These are phyloP conservation scores for Colletotrichum sp. DNA, from an alignment of 2,329 filamentous ascomycete species.

Conservation along the genomic window DNA sequence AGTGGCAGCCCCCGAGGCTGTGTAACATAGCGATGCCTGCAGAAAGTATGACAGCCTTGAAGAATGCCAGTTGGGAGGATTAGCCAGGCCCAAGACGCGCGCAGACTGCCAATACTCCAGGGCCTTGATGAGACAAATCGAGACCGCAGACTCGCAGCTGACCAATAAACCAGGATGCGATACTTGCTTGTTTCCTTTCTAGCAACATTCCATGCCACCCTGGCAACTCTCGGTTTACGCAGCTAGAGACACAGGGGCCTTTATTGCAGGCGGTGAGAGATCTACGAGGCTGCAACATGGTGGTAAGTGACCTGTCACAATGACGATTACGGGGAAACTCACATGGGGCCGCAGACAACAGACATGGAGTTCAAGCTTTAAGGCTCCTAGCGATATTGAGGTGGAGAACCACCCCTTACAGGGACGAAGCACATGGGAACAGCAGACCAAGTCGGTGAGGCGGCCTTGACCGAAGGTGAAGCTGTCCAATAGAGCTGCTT, in stretches of 20 bases:
- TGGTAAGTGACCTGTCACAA: slow-evolving; percentile 17
- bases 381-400: slow-evolving; percentile 15
- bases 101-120: neutral
- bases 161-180: neutral
- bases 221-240: neutral
- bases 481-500: neutral
- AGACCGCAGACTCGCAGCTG: neutral
- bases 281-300: slow-evolving; percentile 10
- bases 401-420: slow-evolving; percentile 2
- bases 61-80: neutral
- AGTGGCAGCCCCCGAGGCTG: neutral
- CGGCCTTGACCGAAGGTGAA: slow-evolving; percentile 7
- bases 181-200: neutral
- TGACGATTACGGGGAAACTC: neutral
- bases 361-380: slow-evolving; percentile 14
- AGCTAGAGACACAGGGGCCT: neutral
- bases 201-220: neutral
- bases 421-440: neutral
- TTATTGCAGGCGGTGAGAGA: slow-evolving; percentile 16
- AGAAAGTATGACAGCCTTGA: neutral
- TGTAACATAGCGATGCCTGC: neutral
- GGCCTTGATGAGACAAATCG: neutral
- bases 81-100: neutral
- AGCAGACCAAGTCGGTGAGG: slow-evolving; percentile 3
- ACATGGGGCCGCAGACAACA: neutral